These are phyloP conservation scores for Candida coquimbonensis DNA, from an alignment of 805 yeast species.

Conservation along the genomic window DNA sequence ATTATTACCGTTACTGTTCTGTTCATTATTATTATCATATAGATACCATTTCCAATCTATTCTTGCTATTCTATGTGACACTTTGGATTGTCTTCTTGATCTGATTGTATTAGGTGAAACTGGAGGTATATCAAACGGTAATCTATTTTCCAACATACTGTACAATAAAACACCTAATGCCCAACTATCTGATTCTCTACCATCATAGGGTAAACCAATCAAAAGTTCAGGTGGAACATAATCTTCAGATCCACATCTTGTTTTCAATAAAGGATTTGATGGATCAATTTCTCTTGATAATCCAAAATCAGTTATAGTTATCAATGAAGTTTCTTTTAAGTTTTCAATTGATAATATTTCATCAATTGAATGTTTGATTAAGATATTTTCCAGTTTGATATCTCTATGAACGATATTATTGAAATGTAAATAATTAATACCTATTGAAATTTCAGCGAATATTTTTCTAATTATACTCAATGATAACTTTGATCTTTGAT, in stretches of 20 bases:
- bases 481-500: constrained; percentile 34
- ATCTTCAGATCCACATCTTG: constrained; percentile 95
- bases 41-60: constrained; percentile 85
- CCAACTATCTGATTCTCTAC: constrained; percentile 90
- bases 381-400: constrained; percentile 78
- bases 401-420: constrained; percentile 67
- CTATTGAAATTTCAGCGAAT: constrained; percentile 62
- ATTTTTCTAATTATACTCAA: constrained; percentile 50
- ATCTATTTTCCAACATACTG: constrained; percentile 72
- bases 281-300: constrained; percentile 64
- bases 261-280: constrained; percentile 57
- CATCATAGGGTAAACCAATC: constrained; percentile 88
- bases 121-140: constrained; percentile 90
- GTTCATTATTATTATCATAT: constrained; percentile 30
- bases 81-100: constrained; percentile 40
- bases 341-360: constrained; percentile 19
- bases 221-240: constrained; percentile 92
- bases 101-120: constrained; percentile 28
- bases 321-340: constrained; percentile 28
- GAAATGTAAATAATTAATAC: constrained; percentile 66
- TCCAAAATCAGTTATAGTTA: constrained; percentile 83
- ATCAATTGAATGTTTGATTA: constrained; percentile 37
- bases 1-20: constrained; percentile 7
- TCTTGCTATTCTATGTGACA: constrained; percentile 86
- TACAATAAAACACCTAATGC: constrained; percentile 89